These are phyloP conservation scores for Artemisia annua DNA, from an alignment of 129 eudicot species.

Conservation along the genomic window DNA sequence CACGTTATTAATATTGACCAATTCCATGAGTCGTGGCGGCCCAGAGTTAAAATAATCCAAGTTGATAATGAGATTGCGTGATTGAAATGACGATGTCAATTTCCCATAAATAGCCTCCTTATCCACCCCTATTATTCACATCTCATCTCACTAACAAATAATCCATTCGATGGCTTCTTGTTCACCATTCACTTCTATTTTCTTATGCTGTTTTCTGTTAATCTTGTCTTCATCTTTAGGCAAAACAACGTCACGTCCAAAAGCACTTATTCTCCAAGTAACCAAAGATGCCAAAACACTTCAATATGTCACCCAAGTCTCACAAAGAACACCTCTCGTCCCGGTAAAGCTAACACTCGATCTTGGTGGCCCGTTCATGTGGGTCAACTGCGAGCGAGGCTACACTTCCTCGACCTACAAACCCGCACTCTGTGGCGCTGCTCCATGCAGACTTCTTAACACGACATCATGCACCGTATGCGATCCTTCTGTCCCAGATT, in stretches of 20 bases:
- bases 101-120: background rate
- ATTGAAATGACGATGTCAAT: background rate
- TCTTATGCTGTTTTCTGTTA: background rate
- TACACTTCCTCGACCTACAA: conserved; percentile 18
- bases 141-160: background rate
- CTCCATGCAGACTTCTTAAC: background rate
- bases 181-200: background rate
- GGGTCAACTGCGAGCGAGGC: conserved; percentile 46
- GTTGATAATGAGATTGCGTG: too few relatives aligned
- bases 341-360: too few relatives aligned
- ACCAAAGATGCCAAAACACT: too few relatives aligned
- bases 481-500: background rate
- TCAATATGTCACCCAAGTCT: too few relatives aligned
- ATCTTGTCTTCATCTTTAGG: background rate
- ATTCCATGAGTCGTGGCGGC: too few relatives aligned
- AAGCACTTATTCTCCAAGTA: too few relatives aligned
- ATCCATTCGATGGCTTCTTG: background rate
- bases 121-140: background rate
- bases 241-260: background rate
- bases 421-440: background rate
- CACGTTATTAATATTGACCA: too few relatives aligned
- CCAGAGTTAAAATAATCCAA: too few relatives aligned
- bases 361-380: conserved; percentile 38
- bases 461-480: background rate
- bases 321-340: too few relatives aligned